Percentiles rank a stretch among this genome's conserved stretches.
These are phyloP conservation scores for Populus hybrid DNA, from an alignment of 441 rosid species.

Conservation along the genomic window DNA sequence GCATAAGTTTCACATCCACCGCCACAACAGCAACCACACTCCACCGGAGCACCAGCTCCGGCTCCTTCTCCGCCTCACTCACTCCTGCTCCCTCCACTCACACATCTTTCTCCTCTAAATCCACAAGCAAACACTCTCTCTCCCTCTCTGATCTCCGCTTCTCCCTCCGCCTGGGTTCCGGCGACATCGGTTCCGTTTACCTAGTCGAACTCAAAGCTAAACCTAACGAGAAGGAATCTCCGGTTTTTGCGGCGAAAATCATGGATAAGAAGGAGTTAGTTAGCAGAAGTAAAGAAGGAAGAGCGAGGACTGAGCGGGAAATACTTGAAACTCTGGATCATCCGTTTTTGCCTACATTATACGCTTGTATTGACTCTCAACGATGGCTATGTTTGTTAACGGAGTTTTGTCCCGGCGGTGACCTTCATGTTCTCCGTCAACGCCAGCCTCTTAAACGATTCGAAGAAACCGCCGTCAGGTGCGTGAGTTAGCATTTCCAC, in stretches of 20 bases:
- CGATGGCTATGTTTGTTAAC: slow-evolving; percentile 76
- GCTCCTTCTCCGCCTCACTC: slow-evolving; percentile 58
- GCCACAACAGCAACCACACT: slow-evolving; percentile 46
- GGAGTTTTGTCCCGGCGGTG: slow-evolving; percentile 39
- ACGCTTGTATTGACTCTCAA: slow-evolving; percentile 67
- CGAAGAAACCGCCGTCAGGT: slow-evolving; percentile 89
- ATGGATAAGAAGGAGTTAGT: slow-evolving; percentile 88
- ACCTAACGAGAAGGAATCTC: neutral
- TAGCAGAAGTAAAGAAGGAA: slow-evolving; percentile 71
- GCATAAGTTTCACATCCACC: slow-evolving; percentile 84
- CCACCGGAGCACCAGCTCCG: slow-evolving; percentile 73
- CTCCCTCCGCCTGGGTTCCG: slow-evolving; percentile 51
- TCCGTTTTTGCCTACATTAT: slow-evolving; percentile 80
- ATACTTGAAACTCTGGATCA: slow-evolving; percentile 80
- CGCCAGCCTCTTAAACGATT: slow-evolving; percentile 73
- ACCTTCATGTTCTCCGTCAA: slow-evolving; percentile 94
- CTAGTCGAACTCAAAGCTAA: slow-evolving; percentile 38
- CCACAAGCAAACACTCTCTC: slow-evolving; percentile 2
- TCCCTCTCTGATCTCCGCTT: slow-evolving; percentile 27
- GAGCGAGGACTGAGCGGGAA: slow-evolving; percentile 82
- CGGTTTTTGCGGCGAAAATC: slow-evolving; percentile 70
- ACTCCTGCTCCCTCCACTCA: slow-evolving; percentile 59
- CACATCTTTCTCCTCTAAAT: slow-evolving; percentile 57
- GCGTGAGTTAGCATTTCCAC: slow-evolving; percentile 19
- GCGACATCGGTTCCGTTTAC: slow-evolving; percentile 82